Evolutionary conservation across 2,329 filamentous ascomycete genomes (phyloP).

Genomic region (Metarhizium brunneum): DNA sequence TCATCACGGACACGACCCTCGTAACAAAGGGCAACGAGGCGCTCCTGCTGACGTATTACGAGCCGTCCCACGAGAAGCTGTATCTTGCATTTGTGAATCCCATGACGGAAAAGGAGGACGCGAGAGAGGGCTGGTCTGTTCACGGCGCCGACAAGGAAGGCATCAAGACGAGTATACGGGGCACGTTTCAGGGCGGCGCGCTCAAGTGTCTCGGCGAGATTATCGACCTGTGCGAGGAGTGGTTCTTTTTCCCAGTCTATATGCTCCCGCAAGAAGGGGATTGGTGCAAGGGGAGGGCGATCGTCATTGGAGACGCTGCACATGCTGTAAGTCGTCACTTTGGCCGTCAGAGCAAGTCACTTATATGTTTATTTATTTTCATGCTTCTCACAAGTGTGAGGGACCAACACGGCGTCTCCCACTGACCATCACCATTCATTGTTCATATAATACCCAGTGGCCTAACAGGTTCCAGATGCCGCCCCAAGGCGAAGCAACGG

Average conservation of each 20-base stretch:
- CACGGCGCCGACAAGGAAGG: slow-evolving; percentile 12
- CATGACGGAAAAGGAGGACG: slow-evolving; percentile 13
- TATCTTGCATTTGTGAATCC: slow-evolving; percentile 15
- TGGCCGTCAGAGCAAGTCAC: not conserved
- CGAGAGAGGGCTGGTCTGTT: slow-evolving; percentile 14
- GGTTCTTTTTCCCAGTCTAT: slow-evolving; percentile 26
- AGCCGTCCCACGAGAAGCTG: slow-evolving; percentile 9
- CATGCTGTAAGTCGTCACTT: slow-evolving; percentile 30
- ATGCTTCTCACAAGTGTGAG: not conserved
- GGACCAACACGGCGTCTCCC: not conserved
- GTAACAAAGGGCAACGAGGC: slow-evolving; percentile 12
- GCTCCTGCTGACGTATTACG: slow-evolving; percentile 13
- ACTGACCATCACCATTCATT: no score
- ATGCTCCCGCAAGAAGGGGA: slow-evolving; percentile 21
- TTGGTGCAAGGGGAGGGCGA: slow-evolving; percentile 27
- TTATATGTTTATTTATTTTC: no score
- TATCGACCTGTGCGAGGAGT: slow-evolving; percentile 14
- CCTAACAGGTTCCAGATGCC: slow-evolving; percentile 27
- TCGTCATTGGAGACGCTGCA: slow-evolving; percentile 48
- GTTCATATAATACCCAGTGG: no score
- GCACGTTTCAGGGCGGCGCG: slow-evolving; percentile 8
- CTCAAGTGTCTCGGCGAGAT: slow-evolving; percentile 11
- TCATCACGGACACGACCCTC: slow-evolving; percentile 13
- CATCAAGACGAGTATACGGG: slow-evolving; percentile 10
- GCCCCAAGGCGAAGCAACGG: slow-evolving; percentile 39